Conservation (phyloP, 169 alveolate genomes). For the Prorocentrum cordatum region DNA sequence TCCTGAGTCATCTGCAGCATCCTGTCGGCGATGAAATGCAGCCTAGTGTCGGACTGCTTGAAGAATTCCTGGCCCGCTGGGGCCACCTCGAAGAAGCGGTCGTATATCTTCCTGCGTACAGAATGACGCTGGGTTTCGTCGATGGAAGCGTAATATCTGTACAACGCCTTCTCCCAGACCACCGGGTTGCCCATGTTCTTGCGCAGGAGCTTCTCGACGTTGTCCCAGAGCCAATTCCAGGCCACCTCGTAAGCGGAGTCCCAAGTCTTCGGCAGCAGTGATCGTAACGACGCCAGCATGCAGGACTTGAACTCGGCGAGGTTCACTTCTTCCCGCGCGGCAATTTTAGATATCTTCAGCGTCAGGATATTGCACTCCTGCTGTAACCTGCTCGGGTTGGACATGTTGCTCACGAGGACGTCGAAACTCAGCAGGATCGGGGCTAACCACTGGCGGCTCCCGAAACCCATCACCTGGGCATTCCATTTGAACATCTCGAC, state of each 20-base stretch:
- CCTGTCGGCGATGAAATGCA: slow-evolving; percentile 14
- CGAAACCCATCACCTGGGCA: slow-evolving; percentile 63
- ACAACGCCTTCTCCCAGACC: too few species aligned
- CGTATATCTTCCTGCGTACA: slow-evolving; percentile 27
- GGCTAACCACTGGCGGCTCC: slow-evolving; percentile 9
- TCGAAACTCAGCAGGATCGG: slow-evolving; percentile 29
- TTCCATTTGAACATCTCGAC: slow-evolving; percentile 62
- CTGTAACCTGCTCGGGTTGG: slow-evolving; percentile 10
- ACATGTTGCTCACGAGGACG: slow-evolving; percentile 13
- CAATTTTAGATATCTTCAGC: background rate
- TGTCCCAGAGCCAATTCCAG: slow-evolving; percentile 49
- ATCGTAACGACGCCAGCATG: slow-evolving; percentile 67
- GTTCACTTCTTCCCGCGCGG: background rate
- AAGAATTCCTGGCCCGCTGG: slow-evolving; percentile 53
- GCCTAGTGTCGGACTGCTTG: slow-evolving; percentile 44
- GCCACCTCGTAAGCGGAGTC: slow-evolving; percentile 18
- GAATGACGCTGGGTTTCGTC: too few species aligned
- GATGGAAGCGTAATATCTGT: too few species aligned
- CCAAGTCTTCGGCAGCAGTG: slow-evolving; percentile 54
- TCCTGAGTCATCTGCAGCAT: background rate
- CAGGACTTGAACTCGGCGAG: slow-evolving; percentile 54
- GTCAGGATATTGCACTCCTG: slow-evolving; percentile 46
- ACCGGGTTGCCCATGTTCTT: background rate
- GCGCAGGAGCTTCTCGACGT: slow-evolving; percentile 18
- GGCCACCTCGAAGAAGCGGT: slow-evolving; percentile 48